Base-by-base conservation (phyloP, 257 asterid species). In the Nicotiana tabacum region DNA sequence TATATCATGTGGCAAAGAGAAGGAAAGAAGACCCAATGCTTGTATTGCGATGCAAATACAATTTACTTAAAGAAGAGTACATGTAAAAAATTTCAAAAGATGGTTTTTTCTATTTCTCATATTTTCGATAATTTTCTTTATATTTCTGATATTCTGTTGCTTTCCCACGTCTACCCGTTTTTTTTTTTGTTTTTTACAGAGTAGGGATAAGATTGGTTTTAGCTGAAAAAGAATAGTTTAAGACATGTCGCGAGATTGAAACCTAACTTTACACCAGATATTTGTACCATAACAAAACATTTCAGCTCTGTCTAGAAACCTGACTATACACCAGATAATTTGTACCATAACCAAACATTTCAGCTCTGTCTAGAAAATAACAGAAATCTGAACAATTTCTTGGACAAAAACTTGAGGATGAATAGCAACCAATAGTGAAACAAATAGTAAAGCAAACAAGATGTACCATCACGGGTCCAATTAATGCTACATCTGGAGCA, bases 401-500 rank as follows among this genome's bases (percentile, higher is more conserved):
- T 74, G 62, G 43, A 48, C 80, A 48, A 74, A 27, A 48, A 48
- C 39, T 74, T 13, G 62, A 74, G 35, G 80, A 74, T 72, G 62
- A 48, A 48, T 48, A 74, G 80, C 39, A 74, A 48, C 27, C 6
- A 11, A 46, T 48, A 48, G 27, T 27, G 62, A 74, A 74, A 48
- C 62, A 74, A 53, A 53, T 53, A 53, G 17, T 53, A 53, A 53
- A 53, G 6, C 5, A 53, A 74, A 65, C 6, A 32, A 81, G 69
- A 67, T 61, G 67, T 87, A 92, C 96, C 96, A 68, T 90, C 78
- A 66, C 11, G 82, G 64, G 89, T 85, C 93, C 94, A 90, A 77
- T 87, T 83, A 32, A 91, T 78, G 76, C 90, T 64, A 82, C 89
- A 88, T 43, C 83, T 84, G 48, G 91, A 90, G 65, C 97, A 92